Percentiles rank a stretch among this genome's conserved stretches.
phyloP scores from a whole-genome alignment of 2,329 filamentous ascomycete species.

The Tolypocladium nubicola region DNA sequence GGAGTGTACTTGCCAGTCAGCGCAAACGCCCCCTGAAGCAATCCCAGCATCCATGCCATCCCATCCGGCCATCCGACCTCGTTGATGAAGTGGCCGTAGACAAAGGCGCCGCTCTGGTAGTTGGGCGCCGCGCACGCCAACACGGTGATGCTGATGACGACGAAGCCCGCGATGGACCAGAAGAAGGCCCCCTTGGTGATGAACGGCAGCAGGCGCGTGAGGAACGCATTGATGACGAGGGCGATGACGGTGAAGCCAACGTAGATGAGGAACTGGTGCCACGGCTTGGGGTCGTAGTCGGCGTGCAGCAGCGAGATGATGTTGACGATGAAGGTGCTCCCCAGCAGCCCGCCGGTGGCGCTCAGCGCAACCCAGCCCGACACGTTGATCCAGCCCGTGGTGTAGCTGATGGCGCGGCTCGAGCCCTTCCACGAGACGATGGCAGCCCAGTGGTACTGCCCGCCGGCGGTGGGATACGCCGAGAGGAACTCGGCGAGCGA shows the following conservation, averaged over 20 bases:
- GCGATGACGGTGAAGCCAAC: conserved; percentile 50
- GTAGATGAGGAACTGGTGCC: conserved; percentile 68
- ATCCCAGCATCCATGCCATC: conserved; percentile 44
- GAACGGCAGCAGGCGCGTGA: conserved; percentile 43
- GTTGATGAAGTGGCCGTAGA: conserved; percentile 60
- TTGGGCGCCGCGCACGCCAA: conserved; percentile 55
- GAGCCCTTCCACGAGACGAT: conserved; percentile 48
- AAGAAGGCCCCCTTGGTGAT: conserved; percentile 60
- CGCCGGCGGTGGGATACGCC: conserved; percentile 48
- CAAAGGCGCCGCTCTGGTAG: conserved; percentile 53
- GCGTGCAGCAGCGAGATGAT: conserved; percentile 52
- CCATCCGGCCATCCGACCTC: conserved; percentile 60
- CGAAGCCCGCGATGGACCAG: conserved; percentile 60
- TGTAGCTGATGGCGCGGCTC: conserved; percentile 54
- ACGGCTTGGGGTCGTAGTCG: conserved; percentile 44
- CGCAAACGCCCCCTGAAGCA: conserved; percentile 40
- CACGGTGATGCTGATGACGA: conserved; percentile 59
- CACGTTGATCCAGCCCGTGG: conserved; percentile 63
- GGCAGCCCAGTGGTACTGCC: conserved; percentile 65
- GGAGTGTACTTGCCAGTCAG: conserved; percentile 22
- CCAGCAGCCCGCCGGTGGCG: conserved; percentile 57
- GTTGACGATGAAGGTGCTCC: conserved; percentile 55
- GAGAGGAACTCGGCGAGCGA: conserved; percentile 63
- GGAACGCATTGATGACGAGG: conserved; percentile 55
- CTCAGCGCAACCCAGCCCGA: conserved; percentile 63